Base-by-base conservation (phyloP, 2,329 filamentous ascomycete species). In the Cercospora sojina region DNA sequence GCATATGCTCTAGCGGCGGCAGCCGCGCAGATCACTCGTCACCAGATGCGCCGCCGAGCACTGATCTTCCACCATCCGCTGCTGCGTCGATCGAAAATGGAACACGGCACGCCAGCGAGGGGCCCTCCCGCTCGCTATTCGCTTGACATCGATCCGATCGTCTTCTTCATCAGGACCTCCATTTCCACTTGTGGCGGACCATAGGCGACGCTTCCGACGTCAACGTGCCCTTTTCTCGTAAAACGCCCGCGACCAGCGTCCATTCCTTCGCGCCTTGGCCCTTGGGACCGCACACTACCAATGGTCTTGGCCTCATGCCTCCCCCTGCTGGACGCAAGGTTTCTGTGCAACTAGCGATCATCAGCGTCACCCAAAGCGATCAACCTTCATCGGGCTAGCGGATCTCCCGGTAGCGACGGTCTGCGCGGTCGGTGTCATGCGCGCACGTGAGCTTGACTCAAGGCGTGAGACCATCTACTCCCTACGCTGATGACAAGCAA, bases 1-100 rank as follows among this genome's bases (percentile, higher is more conserved):
- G 25, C 53, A 49, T 55, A 35, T n/a, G 53, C 31, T 32, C 53
- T 51, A 62, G 57, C 58, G 41, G 59, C 64, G 47, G 56, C 55
- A 47, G 64, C 64, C 60, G 59, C 47, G 64, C 55, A 63, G 64
- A 66, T 66, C 64, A 55, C 53, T 60, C 55, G 60, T 64, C 64
- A 63, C 53, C 55, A 51, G 29, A 27, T 35, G 53, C 38, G 35
- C 55, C 59, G 51, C 41, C 49, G 35, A 43, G 43, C 25, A 31
- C 27, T 29, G 38, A 59, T 43, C 55, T 59, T 59, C 53, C 16
- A 64, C 29, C 55, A n/a, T 59, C 41, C 20, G 47, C 47, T 32
- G n/a, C 43, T 29, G 41, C 61, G 32, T 58, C 53, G 53, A 59
- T 41, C 38, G 6, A 35, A 27, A 47, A 41, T 59, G 57, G 58